These are phyloP conservation scores for Ceratocystiopsis sp. DNA, from an alignment of 2,329 filamentous ascomycete species.

Conservation along the genomic window DNA sequence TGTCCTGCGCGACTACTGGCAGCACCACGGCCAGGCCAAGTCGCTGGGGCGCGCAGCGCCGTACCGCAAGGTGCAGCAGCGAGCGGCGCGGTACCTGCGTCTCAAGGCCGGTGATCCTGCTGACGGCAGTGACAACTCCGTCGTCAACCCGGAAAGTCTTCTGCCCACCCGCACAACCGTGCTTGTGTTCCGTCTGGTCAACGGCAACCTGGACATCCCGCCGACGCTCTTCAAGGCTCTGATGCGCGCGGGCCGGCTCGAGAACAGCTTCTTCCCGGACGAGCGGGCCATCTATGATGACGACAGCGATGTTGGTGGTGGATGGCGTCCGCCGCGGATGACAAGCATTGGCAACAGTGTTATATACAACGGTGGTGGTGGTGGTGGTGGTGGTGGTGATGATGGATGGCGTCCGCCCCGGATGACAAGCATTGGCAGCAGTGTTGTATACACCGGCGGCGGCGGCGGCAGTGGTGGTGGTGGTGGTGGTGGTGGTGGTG, in stretches of 20 bases:
- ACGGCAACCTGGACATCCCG: slow-evolving; percentile 7
- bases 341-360: too few relatives aligned
- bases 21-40: background rate
- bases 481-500: too few relatives aligned
- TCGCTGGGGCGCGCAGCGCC: slow-evolving; percentile 2
- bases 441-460: too few relatives aligned
- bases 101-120: background rate
- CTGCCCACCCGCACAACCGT: slow-evolving; percentile 3
- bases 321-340: too few relatives aligned
- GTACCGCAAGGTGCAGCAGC: slow-evolving; percentile 1
- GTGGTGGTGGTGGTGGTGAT: too few relatives aligned
- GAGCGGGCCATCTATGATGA: slow-evolving; percentile 3
- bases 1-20: slow-evolving; percentile 5
- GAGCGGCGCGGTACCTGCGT: slow-evolving; percentile 3
- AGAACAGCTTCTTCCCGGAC: slow-evolving; percentile 7
- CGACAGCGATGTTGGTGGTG: background rate
- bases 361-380: too few relatives aligned
- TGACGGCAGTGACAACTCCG: background rate
- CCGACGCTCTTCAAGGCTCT: slow-evolving; percentile 7
- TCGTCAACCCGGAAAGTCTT: background rate
- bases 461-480: too few relatives aligned
- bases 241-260: slow-evolving; percentile 4
- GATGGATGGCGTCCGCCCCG: too few relatives aligned
- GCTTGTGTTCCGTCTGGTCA: slow-evolving; percentile 7
- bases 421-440: too few relatives aligned